Conservation (phyloP, 768 basidiomycete species). For the Rhodotorula taiwanensis region DNA sequence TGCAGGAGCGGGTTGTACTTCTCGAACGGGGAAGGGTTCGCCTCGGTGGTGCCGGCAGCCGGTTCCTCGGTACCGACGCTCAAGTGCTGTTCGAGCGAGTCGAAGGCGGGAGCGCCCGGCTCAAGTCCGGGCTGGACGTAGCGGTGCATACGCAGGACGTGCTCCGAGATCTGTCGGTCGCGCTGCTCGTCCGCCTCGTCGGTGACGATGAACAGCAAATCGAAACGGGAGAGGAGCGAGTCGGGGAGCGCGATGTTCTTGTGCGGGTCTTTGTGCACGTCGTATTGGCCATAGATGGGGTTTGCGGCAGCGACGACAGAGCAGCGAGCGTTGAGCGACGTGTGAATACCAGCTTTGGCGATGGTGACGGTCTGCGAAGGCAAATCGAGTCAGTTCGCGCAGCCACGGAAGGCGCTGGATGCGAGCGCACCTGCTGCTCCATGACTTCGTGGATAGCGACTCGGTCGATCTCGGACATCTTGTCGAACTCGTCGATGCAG, state of each 20-base stretch:
- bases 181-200: conserved; percentile 94
- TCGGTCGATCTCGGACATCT: conserved; percentile 98
- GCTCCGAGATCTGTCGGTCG: conserved; percentile 91
- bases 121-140: conserved; percentile 94
- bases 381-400: conserved; percentile 41
- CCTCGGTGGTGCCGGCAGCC: conserved; percentile 21
- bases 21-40: conserved; percentile 61
- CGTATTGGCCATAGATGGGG: conserved; percentile 97
- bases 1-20: conserved; percentile 95
- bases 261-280: conserved; percentile 98
- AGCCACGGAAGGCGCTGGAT: no score
- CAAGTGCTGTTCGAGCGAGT: conserved; percentile 79
- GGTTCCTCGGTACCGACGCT: conserved; percentile 61
- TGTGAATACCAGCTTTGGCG: conserved; percentile 98
- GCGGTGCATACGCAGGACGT: conserved; percentile 93
- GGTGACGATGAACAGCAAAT: conserved; percentile 93
- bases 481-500: conserved; percentile 99
- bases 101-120: conserved; percentile 78
- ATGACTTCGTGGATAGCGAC: conserved; percentile 99
- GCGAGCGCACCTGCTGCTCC: conserved; percentile 52
- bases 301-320: conserved; percentile 97
- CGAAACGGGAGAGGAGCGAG: conserved; percentile 96
- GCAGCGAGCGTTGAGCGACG: conserved; percentile 92
- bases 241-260: conserved; percentile 97
- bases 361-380: conserved; percentile 90